Evolutionary conservation across 2,329 filamentous ascomycete genomes (phyloP).

Genomic region (Didymella arachidicola): DNA sequence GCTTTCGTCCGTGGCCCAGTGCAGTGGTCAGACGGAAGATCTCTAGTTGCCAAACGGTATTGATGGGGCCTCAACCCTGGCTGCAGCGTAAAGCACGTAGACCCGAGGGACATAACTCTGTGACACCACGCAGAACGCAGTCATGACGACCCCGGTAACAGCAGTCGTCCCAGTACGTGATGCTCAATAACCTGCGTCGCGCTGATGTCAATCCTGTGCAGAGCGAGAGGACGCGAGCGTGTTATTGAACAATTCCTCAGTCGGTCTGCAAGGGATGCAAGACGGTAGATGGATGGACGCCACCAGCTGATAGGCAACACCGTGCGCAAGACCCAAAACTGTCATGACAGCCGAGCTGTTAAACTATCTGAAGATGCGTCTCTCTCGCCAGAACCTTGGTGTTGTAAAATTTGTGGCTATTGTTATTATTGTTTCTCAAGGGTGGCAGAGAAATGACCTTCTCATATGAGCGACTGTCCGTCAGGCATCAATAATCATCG

Average conservation of each 20-base stretch:
- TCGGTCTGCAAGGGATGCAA: neutral
- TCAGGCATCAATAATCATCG: neutral
- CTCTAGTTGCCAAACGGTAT: neutral
- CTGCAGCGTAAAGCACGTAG: neutral
- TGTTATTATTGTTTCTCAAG: neutral
- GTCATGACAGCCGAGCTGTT: neutral
- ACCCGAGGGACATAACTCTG: neutral
- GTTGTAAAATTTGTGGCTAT: neutral
- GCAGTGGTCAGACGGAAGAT: neutral
- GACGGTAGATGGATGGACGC: neutral
- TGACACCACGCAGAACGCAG: neutral
- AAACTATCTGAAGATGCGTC: neutral
- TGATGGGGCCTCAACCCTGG: constrained; percentile 10
- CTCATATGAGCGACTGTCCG: neutral
- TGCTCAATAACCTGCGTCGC: neutral
- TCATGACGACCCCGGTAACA: neutral
- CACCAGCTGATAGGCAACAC: neutral
- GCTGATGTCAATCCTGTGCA: neutral
- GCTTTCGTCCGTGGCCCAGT: neutral
- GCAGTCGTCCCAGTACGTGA: neutral
- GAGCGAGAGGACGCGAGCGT: too few species aligned
- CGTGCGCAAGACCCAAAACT: neutral
- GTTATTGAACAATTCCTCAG: neutral
- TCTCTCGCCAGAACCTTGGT: neutral
- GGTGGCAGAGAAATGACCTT: neutral